Conservation (phyloP, 1,284 basidiomycete species). For the Farysia itapuensis region DNA sequence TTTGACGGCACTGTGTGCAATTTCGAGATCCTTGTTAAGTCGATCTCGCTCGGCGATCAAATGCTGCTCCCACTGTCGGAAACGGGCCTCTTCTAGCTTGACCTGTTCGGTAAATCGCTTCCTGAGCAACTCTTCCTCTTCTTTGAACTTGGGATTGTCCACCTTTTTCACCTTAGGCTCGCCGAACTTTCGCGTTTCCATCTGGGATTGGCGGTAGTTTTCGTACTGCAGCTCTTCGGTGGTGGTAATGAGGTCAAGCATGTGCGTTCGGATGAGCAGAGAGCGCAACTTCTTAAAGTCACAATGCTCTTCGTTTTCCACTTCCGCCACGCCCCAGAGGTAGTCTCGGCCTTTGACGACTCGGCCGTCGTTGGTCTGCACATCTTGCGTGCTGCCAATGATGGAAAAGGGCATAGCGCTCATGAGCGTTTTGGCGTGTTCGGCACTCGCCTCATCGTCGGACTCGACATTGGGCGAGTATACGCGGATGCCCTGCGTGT, state of each 20-base stretch:
- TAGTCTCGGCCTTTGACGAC: slow-evolving; percentile 96
- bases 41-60: slow-evolving; percentile 64
- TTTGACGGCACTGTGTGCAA: slow-evolving; percentile 57
- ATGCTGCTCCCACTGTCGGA: slow-evolving; percentile 99
- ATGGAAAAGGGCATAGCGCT: slow-evolving; percentile 93
- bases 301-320: slow-evolving; percentile 98
- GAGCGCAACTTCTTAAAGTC: slow-evolving; percentile 98
- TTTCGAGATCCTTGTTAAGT: slow-evolving; percentile 59
- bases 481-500: slow-evolving; percentile 88
- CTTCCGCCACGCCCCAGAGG: slow-evolving; percentile 98
- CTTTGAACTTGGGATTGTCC: slow-evolving; percentile 99
- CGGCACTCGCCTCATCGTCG: slow-evolving; percentile 84
- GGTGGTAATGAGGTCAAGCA: slow-evolving; percentile 94
- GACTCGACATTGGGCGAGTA: slow-evolving; percentile 89
- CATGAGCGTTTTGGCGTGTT: slow-evolving; percentile 82
- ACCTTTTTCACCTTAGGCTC: slow-evolving; percentile 98
- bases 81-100: slow-evolving; percentile 95
- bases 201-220: slow-evolving; percentile 95
- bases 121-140: slow-evolving; percentile 93
- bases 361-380: slow-evolving; percentile 85
- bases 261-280: slow-evolving; percentile 93
- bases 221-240: slow-evolving; percentile 98
- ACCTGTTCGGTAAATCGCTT: slow-evolving; percentile 99
- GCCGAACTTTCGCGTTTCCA: slow-evolving; percentile 99
- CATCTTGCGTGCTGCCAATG: slow-evolving; percentile 94